Conservation (phyloP, 257 asterid genomes). For the Nicotiana sylvestris region DNA sequence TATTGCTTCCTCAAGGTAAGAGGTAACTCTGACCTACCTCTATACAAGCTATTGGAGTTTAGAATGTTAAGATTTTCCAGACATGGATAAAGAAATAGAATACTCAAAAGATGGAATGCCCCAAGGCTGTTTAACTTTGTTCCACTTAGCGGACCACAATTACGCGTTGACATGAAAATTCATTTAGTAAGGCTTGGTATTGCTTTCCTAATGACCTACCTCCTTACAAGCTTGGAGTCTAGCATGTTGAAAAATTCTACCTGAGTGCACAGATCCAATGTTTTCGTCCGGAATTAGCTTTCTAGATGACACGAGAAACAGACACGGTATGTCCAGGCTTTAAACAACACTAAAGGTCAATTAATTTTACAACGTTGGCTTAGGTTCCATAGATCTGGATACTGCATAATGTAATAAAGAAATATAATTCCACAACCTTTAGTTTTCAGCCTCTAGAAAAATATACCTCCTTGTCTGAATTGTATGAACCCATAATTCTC, state of each 20-base stretch:
- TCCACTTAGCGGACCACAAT: neutral
- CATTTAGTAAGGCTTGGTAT: neutral
- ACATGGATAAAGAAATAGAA: neutral
- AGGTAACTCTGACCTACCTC: neutral
- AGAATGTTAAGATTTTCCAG: neutral
- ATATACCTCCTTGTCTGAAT: constrained; percentile 93
- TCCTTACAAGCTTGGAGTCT: constrained; percentile 3
- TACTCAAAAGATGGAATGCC: neutral
- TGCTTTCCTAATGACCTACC: neutral
- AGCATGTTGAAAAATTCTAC: neutral
- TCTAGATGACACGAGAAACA: neutral
- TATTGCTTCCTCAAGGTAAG: neutral
- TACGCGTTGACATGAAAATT: neutral
- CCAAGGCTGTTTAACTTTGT: neutral
- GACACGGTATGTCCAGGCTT: neutral
- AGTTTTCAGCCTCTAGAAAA: neutral
- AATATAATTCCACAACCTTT: neutral
- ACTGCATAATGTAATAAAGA: neutral
- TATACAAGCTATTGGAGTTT: neutral
- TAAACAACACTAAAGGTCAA: constrained; percentile 2
- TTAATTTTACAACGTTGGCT: neutral
- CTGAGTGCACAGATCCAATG: neutral
- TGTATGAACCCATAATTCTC: constrained; percentile 97
- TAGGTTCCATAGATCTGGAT: neutral
- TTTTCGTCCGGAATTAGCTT: neutral